Base-by-base conservation (phyloP, 768 basidiomycete species). In the Galerina marginata region DNA sequence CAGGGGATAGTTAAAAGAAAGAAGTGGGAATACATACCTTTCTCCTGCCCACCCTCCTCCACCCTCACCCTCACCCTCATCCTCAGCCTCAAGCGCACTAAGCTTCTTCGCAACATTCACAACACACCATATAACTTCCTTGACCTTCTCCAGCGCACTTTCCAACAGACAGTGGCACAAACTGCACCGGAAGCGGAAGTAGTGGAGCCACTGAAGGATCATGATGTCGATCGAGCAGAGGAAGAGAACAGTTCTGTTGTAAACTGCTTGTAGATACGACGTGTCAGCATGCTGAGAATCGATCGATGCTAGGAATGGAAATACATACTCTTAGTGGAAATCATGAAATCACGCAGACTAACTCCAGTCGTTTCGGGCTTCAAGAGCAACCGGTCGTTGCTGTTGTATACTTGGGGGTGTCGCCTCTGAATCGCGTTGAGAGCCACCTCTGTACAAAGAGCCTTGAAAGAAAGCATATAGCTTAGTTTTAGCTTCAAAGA, bases 331-430 rank as follows among this genome's bases (percentile, higher is more conserved):
- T 97, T 95, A 58, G 96, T 87, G 2, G 96, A 93, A 67, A 96
- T 91, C 94, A 98, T 94, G 71, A 99, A 99, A 72, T 99, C 97
- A 42, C 93, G 82, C 51, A 97, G 80, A 36, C 89, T 86, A 15
- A 98, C 87, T 36, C 81, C 81, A 62, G 99, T 97, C 2, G 89
- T 88, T 67, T 93, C 91, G 6, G 96, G 92, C 63, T 93, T 86
- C 56, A 99, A 80, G 50, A 95, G 70, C 2, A 98, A 77, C 10
- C 97, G 82, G 62, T 99, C 95, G 36, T 82, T 86, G 5, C 93
- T 91, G 75, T 93, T 91, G 81, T 99, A 99, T 46, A 99, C 95
- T 72, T 99, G 97, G 0, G 97, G 97, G 73, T 99, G 99, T 56
- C 91, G 83, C 59, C 97, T 80, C 70, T 99, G 97, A 23, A 99